Evolutionary conservation across 768 basidiomycete species (phyloP), one percentile per base, ranked within the genome.

Genomic region (Pseudohyphozyma bogoriensis): DNA sequence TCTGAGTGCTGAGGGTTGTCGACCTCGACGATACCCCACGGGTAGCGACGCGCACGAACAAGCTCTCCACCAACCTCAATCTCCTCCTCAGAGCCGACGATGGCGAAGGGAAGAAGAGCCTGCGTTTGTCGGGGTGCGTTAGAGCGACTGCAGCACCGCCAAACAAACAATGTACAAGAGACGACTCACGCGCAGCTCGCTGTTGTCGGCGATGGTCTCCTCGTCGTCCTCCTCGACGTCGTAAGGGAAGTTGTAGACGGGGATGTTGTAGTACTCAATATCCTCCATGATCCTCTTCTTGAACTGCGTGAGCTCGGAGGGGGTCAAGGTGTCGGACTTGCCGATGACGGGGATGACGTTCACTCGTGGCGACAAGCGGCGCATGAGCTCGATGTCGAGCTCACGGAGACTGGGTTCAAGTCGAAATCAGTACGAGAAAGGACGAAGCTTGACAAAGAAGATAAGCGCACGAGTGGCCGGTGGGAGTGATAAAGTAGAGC

Each of bases 1-100:
- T 99, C 95, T n/a, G 89, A 95, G 77, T 99, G 95, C 73, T 89
- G 87, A n/a, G 91, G 90, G 75, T 97, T 96, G 79, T 99, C 95
- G 63, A 97, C 92, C 73, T 97, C 92, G 53, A 87, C 95, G 62
- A 97, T 81, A 70, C 95, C 95, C 95, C 95, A 99, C 6, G 95
- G 95, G 76, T 97, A 99, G 72, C 90, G 85, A 68, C 95, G 81
- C 42, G 88, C 93, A 62, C 95, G 86, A 66, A 95, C 84, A 46
- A 83, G 83, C 74, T 91, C 84, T 32, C 92, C 95, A 52, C 72
- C 71, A 63, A 96, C 80, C 70, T 92, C 88, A 65, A 97, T 83
- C 74, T 96, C 93, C 68, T 97, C 92, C 75, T 96, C 91, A 22
- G 90, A 93, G 33, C 95, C 95, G 70, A 99, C 85, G 67, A 99